phyloP scores from a whole-genome alignment of 352 stramenopile genomes.

The Globisporangium irregulare region DNA sequence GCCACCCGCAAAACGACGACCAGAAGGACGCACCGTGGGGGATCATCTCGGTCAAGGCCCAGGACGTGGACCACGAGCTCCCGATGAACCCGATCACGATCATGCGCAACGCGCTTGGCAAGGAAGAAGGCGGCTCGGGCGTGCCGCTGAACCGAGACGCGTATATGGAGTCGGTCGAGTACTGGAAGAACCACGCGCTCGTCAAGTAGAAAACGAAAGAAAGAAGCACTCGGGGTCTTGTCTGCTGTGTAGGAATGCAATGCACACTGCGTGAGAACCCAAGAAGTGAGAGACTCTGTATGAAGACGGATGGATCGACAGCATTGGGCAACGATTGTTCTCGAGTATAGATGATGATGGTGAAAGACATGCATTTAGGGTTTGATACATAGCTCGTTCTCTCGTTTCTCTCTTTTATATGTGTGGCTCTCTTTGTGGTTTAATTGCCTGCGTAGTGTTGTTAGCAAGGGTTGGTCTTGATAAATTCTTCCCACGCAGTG shows the following conservation, averaged over 20 bases:
- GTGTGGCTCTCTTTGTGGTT: neutral
- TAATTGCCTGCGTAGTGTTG: neutral
- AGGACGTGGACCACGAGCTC: slow-evolving; percentile 94
- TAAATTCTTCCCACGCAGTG: slow-evolving; percentile 88
- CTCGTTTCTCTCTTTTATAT: slow-evolving; percentile 1
- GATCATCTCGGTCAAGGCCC: slow-evolving; percentile 97
- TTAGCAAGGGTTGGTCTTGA: slow-evolving; percentile 69
- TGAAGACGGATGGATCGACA: neutral
- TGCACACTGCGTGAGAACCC: neutral
- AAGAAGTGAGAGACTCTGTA: neutral
- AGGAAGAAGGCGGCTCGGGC: slow-evolving; percentile 90
- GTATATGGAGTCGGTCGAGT: slow-evolving; percentile 86
- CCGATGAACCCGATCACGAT: slow-evolving; percentile 98
- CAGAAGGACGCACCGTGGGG: slow-evolving; percentile 84
- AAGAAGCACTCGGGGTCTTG: neutral
- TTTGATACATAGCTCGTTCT: slow-evolving; percentile 13
- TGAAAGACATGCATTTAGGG: slow-evolving; percentile 24
- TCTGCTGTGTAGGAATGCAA: neutral
- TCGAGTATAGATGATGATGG: slow-evolving; percentile 24
- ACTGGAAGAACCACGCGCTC: slow-evolving; percentile 84
- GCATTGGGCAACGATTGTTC: neutral
- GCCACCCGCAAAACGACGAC: slow-evolving; percentile 31
- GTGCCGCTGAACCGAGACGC: slow-evolving; percentile 72
- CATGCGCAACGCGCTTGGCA: slow-evolving; percentile 97
- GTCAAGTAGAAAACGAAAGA: slow-evolving; percentile 50